Evolutionary conservation across 2,329 filamentous ascomycete genomes (phyloP).

Genomic region (Fusarium tupiense): DNA sequence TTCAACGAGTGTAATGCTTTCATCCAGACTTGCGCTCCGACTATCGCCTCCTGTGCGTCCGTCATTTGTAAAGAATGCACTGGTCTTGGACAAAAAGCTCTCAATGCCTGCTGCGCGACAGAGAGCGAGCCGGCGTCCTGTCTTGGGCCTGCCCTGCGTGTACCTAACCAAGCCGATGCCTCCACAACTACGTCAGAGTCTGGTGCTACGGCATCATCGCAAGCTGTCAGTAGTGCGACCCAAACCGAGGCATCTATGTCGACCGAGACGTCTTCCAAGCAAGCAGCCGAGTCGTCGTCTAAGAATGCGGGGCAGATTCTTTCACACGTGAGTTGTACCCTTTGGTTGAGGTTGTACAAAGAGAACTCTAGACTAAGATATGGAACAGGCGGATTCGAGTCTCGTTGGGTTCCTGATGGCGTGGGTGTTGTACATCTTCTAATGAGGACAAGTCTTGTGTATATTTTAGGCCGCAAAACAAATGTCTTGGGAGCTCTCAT

Average conservation of each 20-base stretch:
- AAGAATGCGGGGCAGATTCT: neutral
- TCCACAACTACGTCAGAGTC: neutral
- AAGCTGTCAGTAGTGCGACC: neutral
- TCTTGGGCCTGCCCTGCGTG: neutral
- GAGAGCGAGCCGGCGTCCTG: neutral
- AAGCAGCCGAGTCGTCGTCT: neutral
- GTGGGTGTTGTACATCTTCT: neutral
- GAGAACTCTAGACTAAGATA: neutral
- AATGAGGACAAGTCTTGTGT: neutral
- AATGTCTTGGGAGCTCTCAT: too few species aligned
- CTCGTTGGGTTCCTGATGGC: neutral
- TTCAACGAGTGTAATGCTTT: neutral
- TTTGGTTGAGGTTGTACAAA: neutral
- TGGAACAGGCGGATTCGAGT: neutral
- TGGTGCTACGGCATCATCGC: neutral
- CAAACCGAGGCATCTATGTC: neutral
- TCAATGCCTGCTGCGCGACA: neutral
- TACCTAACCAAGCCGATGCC: neutral
- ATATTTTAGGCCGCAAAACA: rapidly evolving
- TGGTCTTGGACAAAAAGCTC: neutral
- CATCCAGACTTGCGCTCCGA: neutral
- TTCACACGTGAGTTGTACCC: neutral
- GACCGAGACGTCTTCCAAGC: neutral
- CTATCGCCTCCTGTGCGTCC: neutral
- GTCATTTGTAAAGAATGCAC: neutral